A percentile compares a stretch with the other conserved stretches of the same genome.
phyloP scores from a whole-genome alignment of 2,329 filamentous ascomycete species.

The Xylaria sp. region DNA sequence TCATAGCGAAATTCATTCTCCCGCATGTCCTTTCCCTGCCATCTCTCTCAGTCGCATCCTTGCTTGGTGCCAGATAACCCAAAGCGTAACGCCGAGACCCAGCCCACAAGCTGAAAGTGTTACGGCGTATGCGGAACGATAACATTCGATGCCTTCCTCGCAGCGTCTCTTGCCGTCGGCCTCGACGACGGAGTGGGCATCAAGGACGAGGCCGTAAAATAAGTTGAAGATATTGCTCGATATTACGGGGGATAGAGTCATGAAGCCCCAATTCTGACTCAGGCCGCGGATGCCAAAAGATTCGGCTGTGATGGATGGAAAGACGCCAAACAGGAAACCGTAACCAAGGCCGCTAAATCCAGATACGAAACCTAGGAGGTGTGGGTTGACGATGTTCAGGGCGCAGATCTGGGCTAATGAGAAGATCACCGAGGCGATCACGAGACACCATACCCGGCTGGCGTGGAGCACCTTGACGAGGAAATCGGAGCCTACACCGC shows the following conservation, averaged over 20 bases:
- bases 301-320: constrained; percentile 88
- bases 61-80: constrained; percentile 72
- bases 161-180: constrained; percentile 79
- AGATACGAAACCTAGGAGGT: constrained; percentile 81
- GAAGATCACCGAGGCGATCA: constrained; percentile 81
- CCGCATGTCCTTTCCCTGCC: constrained; percentile 40
- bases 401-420: constrained; percentile 81
- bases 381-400: constrained; percentile 78
- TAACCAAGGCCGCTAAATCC: constrained; percentile 88
- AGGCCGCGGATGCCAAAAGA: constrained; percentile 90
- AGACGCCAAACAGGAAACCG: constrained; percentile 93
- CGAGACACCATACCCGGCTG: constrained; percentile 91
- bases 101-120: constrained; percentile 78
- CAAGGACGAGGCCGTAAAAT: constrained; percentile 86
- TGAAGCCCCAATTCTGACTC: constrained; percentile 95
- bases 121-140: constrained; percentile 81
- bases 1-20: constrained; percentile 35
- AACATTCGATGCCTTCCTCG: constrained; percentile 81
- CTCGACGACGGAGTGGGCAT: constrained; percentile 77
- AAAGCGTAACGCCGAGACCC: constrained; percentile 76
- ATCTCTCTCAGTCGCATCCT: constrained; percentile 51
- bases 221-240: constrained; percentile 94
- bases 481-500: constrained; percentile 89
- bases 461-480: constrained; percentile 83
- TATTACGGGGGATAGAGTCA: constrained; percentile 89